These are phyloP conservation scores for Pseudocercospora fijiensis DNA, from an alignment of 2,329 filamentous ascomycete genomes.

Conservation along the genomic window DNA sequence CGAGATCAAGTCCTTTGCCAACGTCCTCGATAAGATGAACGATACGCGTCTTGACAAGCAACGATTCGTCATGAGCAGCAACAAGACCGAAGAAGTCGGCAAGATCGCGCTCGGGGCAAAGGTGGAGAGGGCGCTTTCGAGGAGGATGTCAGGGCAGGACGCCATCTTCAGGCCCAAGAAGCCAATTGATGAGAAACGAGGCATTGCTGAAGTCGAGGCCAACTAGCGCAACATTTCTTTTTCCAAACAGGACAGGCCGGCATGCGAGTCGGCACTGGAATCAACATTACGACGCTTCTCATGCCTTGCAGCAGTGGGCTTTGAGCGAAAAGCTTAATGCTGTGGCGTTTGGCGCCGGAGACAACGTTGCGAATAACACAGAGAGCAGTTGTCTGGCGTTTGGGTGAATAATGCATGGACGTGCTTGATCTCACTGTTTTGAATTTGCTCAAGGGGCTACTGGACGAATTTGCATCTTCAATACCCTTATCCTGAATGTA, in stretches of 20 bases:
- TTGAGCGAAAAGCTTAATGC: neutral
- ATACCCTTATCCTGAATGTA: conserved; percentile 3
- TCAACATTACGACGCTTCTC: neutral
- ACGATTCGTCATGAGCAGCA: conserved; percentile 72
- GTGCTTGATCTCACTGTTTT: conserved; percentile 1
- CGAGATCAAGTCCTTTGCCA: conserved; percentile 73
- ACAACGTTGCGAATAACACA: neutral
- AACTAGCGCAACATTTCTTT: conserved; percentile 9
- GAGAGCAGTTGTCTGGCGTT: neutral
- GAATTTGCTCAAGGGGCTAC: neutral
- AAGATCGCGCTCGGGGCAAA: conserved; percentile 89
- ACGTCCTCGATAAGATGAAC: conserved; percentile 80
- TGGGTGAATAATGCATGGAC: conserved; percentile 3
- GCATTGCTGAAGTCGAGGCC: conserved; percentile 20
- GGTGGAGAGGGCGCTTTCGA: conserved; percentile 79
- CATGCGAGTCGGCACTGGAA: neutral
- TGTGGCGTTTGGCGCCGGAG: neutral
- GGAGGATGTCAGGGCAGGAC: conserved; percentile 85
- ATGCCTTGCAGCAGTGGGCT: conserved; percentile 8
- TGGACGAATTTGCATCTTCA: conserved; percentile 2
- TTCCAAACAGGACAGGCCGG: conserved; percentile 12
- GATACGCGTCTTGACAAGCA: conserved; percentile 82
- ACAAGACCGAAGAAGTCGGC: conserved; percentile 78
- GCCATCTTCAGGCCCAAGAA: conserved; percentile 63
- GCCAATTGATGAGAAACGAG: conserved; percentile 27